These are phyloP conservation scores for Trypanosoma cruzi DNA, from an alignment of 208 protist genomes.

Conservation along the genomic window DNA sequence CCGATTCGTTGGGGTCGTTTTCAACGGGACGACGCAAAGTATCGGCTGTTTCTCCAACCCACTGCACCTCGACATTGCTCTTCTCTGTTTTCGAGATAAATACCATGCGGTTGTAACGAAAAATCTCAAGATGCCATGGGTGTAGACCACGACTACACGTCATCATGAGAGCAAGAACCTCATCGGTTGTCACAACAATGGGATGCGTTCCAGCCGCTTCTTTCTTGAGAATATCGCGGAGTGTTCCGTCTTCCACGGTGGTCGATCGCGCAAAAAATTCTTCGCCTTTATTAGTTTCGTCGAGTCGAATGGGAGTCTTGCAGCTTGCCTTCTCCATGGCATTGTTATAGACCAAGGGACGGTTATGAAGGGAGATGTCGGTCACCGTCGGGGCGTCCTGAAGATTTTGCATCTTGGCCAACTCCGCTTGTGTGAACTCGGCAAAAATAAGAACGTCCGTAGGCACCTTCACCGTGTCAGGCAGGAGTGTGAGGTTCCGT, in stretches of 20 bases:
- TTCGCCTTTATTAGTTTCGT: slow-evolving; percentile 32
- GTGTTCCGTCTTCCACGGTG: slow-evolving; percentile 45
- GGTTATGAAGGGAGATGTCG: slow-evolving; percentile 59
- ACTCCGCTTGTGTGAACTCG: slow-evolving; percentile 37
- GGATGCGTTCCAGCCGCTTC: slow-evolving; percentile 34
- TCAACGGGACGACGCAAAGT: slow-evolving; percentile 57
- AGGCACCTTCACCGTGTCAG: slow-evolving; percentile 48
- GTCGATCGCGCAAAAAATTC: slow-evolving; percentile 37
- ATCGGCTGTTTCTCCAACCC: slow-evolving; percentile 82
- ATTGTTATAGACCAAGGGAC: slow-evolving; percentile 66
- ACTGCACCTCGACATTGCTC: slow-evolving; percentile 78
- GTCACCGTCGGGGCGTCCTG: slow-evolving; percentile 28
- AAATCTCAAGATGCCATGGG: slow-evolving; percentile 80
- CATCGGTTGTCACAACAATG: slow-evolving; percentile 78
- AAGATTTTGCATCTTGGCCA: slow-evolving; percentile 38
- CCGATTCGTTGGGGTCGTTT: slow-evolving; percentile 42
- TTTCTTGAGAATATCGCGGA: slow-evolving; percentile 61
- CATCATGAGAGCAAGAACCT: slow-evolving; percentile 84
- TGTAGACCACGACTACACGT: slow-evolving; percentile 71
- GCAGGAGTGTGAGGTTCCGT: slow-evolving; percentile 38
- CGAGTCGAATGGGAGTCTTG: slow-evolving; percentile 41
- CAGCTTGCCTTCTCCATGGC: slow-evolving; percentile 52
- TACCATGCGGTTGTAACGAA: slow-evolving; percentile 45
- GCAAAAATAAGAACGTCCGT: slow-evolving; percentile 30
- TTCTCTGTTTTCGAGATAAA: slow-evolving; percentile 62